Conservation (phyloP, 306 rosid species). For the Trichosanthes truncata region DNA sequence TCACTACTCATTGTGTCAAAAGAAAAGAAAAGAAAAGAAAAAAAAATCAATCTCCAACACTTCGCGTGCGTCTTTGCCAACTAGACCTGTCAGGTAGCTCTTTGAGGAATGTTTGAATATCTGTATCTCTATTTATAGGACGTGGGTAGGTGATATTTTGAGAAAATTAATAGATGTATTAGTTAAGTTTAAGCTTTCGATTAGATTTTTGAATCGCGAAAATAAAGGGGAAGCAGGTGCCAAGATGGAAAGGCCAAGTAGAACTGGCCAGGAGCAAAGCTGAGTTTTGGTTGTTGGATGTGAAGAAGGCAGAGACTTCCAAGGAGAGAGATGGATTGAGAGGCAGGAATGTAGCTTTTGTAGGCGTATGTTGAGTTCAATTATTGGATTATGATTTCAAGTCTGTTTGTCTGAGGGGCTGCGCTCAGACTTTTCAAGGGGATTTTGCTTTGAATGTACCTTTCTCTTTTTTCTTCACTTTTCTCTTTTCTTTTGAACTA, state of each 20-base stretch:
- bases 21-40: background rate
- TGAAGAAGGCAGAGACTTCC: slow-evolving; percentile 25
- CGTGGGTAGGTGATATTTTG: slow-evolving; percentile 8
- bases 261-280: slow-evolving; percentile 18
- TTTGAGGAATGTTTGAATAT: slow-evolving; percentile 5
- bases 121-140: slow-evolving; percentile 9
- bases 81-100: slow-evolving; percentile 6
- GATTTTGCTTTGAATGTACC: slow-evolving; percentile 3
- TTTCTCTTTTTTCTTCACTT: background rate
- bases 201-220: slow-evolving; percentile 21
- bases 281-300: slow-evolving; percentile 29
- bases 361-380: slow-evolving; percentile 23
- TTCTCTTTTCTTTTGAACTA: background rate
- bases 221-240: slow-evolving; percentile 17
- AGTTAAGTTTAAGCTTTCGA: slow-evolving; percentile 1
- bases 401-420: slow-evolving; percentile 16
- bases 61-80: background rate
- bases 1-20: slow-evolving; percentile 22
- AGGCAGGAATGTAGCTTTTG: slow-evolving; percentile 38
- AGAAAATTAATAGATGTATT: background rate
- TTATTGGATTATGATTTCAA: slow-evolving; percentile 15
- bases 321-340: slow-evolving; percentile 23
- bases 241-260: slow-evolving; percentile 29
- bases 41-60: background rate
- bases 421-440: slow-evolving; percentile 9